phyloP scores from a whole-genome alignment of 116 monocot genomes.

The Phalaenopsis hybrid region DNA sequence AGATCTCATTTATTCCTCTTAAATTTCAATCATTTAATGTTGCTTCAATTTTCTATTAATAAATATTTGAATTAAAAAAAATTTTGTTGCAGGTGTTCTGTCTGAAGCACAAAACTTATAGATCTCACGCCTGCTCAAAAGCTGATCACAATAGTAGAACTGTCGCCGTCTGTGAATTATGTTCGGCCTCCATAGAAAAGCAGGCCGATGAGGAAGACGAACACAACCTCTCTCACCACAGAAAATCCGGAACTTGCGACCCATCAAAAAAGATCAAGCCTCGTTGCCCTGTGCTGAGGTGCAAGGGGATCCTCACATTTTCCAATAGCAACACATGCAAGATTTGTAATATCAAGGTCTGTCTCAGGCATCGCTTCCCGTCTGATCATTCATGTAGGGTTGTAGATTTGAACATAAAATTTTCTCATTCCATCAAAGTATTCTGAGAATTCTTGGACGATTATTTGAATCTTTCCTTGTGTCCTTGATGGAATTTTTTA shows the following conservation, averaged over 20 bases:
- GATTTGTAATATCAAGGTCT: constrained; percentile 44
- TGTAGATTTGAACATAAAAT: neutral
- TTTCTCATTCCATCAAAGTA: constrained; percentile 5
- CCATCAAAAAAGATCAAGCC: constrained; percentile 47
- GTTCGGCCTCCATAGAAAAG: constrained; percentile 54
- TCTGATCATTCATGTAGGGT: constrained; percentile 50
- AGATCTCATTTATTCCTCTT: no score
- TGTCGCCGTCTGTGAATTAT: constrained; percentile 64
- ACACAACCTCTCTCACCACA: constrained; percentile 27
- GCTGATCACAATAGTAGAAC: constrained; percentile 48
- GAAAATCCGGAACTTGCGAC: constrained; percentile 52
- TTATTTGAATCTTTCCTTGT: no score
- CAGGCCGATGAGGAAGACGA: constrained; percentile 21
- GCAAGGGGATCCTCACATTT: constrained; percentile 74
- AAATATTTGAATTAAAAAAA: neutral
- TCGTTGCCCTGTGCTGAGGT: constrained; percentile 57
- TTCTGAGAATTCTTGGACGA: neutral
- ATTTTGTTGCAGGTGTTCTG: constrained; percentile 43
- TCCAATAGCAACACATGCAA: constrained; percentile 67
- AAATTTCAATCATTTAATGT: no score
- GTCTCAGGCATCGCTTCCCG: constrained; percentile 72
- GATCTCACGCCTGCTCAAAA: constrained; percentile 47
- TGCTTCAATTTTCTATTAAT: no score
- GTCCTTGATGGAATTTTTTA: no score
- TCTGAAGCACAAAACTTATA: constrained; percentile 62